Percentiles rank a stretch among this genome's conserved stretches.
These are phyloP conservation scores for Aegle marmelos DNA, from an alignment of 345 rosid genomes.

Conservation along the genomic window DNA sequence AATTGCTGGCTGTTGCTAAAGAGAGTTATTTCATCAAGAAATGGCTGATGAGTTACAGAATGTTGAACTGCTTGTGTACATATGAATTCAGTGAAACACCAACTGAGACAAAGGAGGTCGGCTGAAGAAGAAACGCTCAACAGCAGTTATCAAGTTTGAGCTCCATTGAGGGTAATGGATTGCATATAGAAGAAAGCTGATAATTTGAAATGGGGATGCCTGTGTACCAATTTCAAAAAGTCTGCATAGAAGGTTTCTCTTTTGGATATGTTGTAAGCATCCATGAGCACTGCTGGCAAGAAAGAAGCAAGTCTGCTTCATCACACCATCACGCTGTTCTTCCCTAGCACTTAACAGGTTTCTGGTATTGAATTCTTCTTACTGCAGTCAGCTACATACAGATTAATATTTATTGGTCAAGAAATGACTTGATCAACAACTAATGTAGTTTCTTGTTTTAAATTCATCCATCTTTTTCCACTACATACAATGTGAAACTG, in stretches of 20 bases:
- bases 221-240: background rate
- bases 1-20: conserved; percentile 55
- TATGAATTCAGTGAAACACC: background rate
- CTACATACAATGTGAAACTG: background rate
- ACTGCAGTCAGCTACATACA: conserved; percentile 23
- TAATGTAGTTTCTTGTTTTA: background rate
- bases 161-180: background rate
- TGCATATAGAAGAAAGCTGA: background rate
- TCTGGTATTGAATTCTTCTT: conserved; percentile 15
- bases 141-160: background rate
- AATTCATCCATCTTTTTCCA: background rate
- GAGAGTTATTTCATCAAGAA: background rate
- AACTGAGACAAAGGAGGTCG: background rate
- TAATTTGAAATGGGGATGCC: conserved; percentile 1
- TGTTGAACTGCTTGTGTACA: conserved; percentile 16
- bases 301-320: background rate
- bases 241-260: background rate
- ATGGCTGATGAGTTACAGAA: conserved; percentile 26
- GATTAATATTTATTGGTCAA: conserved; percentile 4
- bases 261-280: background rate
- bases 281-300: background rate
- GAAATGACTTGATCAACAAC: background rate
- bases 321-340: background rate
- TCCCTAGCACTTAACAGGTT: conserved; percentile 10
- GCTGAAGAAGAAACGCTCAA: background rate